phyloP scores from a whole-genome alignment of 106 monocot species.

The Allium sativum region DNA sequence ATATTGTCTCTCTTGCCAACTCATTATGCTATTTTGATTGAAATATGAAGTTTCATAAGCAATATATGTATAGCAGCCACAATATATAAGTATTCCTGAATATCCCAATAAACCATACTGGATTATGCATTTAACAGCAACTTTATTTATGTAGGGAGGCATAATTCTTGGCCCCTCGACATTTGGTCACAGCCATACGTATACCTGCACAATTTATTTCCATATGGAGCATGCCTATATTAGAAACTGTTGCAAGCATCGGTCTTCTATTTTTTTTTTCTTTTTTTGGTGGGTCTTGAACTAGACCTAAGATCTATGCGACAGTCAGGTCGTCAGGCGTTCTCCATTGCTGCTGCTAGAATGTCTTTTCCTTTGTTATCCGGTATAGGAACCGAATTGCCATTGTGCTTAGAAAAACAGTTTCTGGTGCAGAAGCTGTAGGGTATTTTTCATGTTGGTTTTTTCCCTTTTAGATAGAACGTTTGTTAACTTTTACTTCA shows the following conservation, averaged over 20 bases:
- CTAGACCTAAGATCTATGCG: slow-evolving; percentile 60
- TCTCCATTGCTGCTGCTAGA: slow-evolving; percentile 59
- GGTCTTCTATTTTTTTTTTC: slow-evolving; percentile 84
- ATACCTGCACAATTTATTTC: slow-evolving; percentile 47
- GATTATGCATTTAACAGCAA: neutral
- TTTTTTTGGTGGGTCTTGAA: slow-evolving; percentile 80
- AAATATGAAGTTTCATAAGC: too few relatives aligned
- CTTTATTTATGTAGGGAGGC: slow-evolving; percentile 34
- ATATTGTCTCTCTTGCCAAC: neutral
- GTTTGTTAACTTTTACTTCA: too few relatives aligned
- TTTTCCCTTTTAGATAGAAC: too few relatives aligned
- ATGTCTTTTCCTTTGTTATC: slow-evolving; percentile 58
- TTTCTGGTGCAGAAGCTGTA: slow-evolving; percentile 32
- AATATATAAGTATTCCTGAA: too few relatives aligned
- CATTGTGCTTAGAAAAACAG: slow-evolving; percentile 29
- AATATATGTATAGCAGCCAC: too few relatives aligned
- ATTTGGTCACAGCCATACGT: slow-evolving; percentile 50
- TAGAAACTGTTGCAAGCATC: slow-evolving; percentile 63
- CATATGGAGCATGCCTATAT: slow-evolving; percentile 57
- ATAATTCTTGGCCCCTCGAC: slow-evolving; percentile 70
- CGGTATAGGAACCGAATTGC: slow-evolving; percentile 55
- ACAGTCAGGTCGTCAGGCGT: slow-evolving; percentile 50
- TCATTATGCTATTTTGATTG: neutral
- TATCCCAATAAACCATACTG: too few relatives aligned
- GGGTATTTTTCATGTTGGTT: too few relatives aligned